Percentiles rank a stretch among this genome's conserved stretches.
Conservation (phyloP, 176 grass and related monocot genomes). For the Echinochloa phyllopogon region DNA sequence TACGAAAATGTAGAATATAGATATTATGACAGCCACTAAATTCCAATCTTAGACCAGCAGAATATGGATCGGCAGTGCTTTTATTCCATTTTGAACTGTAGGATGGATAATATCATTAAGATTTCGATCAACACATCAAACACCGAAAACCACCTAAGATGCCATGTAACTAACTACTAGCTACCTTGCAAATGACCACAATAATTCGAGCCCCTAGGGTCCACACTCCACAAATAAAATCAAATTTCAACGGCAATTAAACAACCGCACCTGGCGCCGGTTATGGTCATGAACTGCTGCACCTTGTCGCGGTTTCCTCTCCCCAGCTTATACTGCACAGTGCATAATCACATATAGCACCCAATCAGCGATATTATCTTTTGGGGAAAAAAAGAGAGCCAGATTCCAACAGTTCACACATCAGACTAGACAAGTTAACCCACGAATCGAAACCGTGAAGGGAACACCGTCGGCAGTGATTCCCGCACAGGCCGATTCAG, state of each 20-base stretch:
- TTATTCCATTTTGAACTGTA: background rate
- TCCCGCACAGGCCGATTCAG: conserved; percentile 13
- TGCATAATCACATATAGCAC: background rate
- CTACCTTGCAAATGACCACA: background rate
- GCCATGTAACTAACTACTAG: conserved; percentile 1
- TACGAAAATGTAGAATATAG: background rate
- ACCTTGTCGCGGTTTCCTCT: conserved; percentile 98
- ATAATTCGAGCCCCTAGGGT: conserved; percentile 16
- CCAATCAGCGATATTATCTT: background rate
- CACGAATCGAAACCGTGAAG: conserved; percentile 12
- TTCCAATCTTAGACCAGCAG: background rate
- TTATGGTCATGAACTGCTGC: conserved; percentile 98
- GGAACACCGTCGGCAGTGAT: background rate
- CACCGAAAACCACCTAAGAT: background rate
- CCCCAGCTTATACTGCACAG: conserved; percentile 89
- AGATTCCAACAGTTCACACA: background rate
- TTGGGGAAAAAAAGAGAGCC: background rate
- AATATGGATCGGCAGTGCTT: background rate
- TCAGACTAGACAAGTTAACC: background rate
- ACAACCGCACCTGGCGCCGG: conserved; percentile 69
- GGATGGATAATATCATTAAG: conserved; percentile 1
- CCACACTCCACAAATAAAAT: background rate
- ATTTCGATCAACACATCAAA: background rate
- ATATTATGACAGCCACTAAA: background rate
- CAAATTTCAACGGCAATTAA: background rate